These are phyloP conservation scores for Gomphus sp. DNA, from an alignment of 1,284 basidiomycete species.

Conservation along the genomic window DNA sequence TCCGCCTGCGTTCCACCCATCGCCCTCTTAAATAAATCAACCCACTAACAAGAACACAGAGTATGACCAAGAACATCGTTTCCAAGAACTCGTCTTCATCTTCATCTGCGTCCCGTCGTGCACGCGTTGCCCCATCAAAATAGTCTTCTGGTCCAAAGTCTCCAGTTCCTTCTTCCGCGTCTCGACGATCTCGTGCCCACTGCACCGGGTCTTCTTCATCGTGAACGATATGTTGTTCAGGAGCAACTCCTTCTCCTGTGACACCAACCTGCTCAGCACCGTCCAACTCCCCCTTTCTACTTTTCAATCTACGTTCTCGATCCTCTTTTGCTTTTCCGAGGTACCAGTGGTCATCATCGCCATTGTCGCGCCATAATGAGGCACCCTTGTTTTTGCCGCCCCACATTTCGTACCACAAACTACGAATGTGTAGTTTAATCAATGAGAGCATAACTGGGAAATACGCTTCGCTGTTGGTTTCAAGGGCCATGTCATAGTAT, in stretches of 20 bases:
- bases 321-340: constrained; percentile 71
- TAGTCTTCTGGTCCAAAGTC: constrained; percentile 77
- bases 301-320: constrained; percentile 10
- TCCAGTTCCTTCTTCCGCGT: constrained; percentile 61
- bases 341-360: constrained; percentile 56
- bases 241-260: constrained; percentile 24
- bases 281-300: constrained; percentile 44
- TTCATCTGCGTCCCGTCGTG: constrained; percentile 36
- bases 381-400: constrained; percentile 55
- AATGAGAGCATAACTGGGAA: constrained; percentile 81
- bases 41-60: constrained; percentile 57
- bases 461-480: constrained; percentile 83
- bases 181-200: constrained; percentile 70
- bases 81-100: constrained; percentile 58
- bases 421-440: constrained; percentile 75
- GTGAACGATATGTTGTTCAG: constrained; percentile 14
- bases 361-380: constrained; percentile 50
- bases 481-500: constrained; percentile 86
- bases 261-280: constrained; percentile 26
- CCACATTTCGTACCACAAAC: constrained; percentile 71
- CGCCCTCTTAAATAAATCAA: constrained; percentile 65
- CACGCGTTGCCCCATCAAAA: constrained; percentile 57
- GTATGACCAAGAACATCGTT: constrained; percentile 58
- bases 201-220: constrained; percentile 24
- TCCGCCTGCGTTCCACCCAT: constrained; percentile 57